Evolutionary conservation across 108 stramenopile species (phyloP).

Genomic region (Cyclotella atomus): DNA sequence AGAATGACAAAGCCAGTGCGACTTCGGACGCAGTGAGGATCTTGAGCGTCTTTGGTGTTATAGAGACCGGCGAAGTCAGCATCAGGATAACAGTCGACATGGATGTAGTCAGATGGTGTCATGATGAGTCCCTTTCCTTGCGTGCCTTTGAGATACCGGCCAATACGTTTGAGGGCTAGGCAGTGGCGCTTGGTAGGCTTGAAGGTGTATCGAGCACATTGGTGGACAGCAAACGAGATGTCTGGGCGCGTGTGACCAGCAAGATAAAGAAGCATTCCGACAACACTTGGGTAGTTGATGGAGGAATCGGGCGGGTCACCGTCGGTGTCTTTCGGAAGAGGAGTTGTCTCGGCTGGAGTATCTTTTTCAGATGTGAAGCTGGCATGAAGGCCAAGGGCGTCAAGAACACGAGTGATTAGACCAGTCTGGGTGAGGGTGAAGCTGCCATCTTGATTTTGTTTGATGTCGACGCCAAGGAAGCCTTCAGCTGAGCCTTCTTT

Average conservation of each 20-base stretch:
- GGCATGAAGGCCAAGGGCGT: neutral
- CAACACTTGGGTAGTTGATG: neutral
- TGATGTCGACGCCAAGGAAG: constrained; percentile 28
- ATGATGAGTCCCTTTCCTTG: neutral
- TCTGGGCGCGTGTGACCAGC: neutral
- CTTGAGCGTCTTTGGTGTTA: neutral
- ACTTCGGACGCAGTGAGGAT: neutral
- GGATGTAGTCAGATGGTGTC: neutral
- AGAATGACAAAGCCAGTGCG: neutral
- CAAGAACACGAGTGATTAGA: neutral
- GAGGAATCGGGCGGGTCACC: neutral
- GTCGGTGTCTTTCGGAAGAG: constrained; percentile 8
- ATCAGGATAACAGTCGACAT: neutral
- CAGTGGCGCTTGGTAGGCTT: neutral
- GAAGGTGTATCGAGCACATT: neutral
- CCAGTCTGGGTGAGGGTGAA: constrained; percentile 1
- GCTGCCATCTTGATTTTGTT: neutral
- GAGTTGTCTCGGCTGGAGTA: constrained; percentile 1
- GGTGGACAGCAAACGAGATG: constrained; percentile 3
- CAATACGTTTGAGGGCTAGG: constrained; percentile 3
- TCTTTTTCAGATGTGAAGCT: neutral
- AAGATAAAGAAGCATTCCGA: neutral
- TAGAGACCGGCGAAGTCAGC: neutral
- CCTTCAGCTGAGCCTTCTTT: constrained; percentile 27
- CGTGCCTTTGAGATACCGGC: constrained; percentile 3